Base-by-base conservation (phyloP, 108 stramenopile genomes). In the Asterionellopsis glacialis region DNA sequence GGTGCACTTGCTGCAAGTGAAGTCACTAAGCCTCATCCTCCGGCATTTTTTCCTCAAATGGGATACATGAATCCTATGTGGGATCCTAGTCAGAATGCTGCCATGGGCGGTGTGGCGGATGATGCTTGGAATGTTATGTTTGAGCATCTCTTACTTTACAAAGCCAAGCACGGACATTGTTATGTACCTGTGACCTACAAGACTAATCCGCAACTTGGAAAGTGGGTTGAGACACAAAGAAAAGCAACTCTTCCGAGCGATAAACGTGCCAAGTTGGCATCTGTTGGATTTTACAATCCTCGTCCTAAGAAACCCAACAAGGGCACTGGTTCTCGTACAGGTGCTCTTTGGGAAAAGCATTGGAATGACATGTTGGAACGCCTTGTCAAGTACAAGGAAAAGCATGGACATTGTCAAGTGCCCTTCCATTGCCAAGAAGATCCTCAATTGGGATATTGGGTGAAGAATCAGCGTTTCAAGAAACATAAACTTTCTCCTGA, bases 351-450 rank as follows among this genome's bases (percentile, higher is more conserved):
- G 33, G 33, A 73, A 52, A 67, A 67, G 21, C 63, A 70, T 56
- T 84, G 83, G 83, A 61, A 73, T 68, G 54, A 43, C n/a, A 81
- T 81, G 79, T 84, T 67, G 59, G 42, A 71, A 33, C 57, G 70
- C 22, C 48, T 88, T 16, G 16, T 64, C 0, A 38, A 74, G 23
- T 88, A 70, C 57, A 74, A 72, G 50, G 3, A 56, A 41, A 45
- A 18, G 9, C 51, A 82, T 63, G 81, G 78, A 18, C 65, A 78
- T 49, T 73, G 72, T 53, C 69, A 69, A 19, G 76, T 78, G 6
- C 73, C 77, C 11, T 69, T 67, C 59, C 73, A 69, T 45, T 79
- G 67, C 61, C 52, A 39, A 12, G 61, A 67, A 14, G 65, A 79
- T 51, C 59, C 57, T 39, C 27, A 45, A 42, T 69, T 79, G 5